Percentiles rank a stretch among this genome's conserved stretches.
Evolutionary conservation across 2,329 filamentous ascomycete species (phyloP).

Genomic region (Monosporascus sp.): DNA sequence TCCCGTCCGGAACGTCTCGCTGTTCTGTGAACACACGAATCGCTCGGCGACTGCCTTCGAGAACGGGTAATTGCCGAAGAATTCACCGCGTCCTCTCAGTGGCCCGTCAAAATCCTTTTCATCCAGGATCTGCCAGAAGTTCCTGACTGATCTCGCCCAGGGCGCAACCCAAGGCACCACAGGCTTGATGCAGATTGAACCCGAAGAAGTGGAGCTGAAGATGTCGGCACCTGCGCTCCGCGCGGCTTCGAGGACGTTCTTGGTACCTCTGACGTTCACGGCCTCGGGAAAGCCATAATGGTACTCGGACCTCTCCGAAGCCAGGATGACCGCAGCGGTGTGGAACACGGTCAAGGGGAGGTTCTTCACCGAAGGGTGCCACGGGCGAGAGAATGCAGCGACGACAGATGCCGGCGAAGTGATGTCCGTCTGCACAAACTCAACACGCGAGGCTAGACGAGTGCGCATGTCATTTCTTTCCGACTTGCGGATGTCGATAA

Average conservation of each 20-base stretch:
- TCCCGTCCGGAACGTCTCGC: slow-evolving; percentile 39
- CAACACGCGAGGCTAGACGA: slow-evolving; percentile 29
- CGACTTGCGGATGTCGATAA: slow-evolving; percentile 45
- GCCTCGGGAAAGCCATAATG: slow-evolving; percentile 39
- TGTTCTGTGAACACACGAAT: slow-evolving; percentile 37
- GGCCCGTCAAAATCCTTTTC: slow-evolving; percentile 38
- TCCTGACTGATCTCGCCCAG: slow-evolving; percentile 34
- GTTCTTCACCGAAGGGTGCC: slow-evolving; percentile 34
- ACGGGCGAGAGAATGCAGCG: slow-evolving; percentile 42
- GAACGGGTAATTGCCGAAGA: slow-evolving; percentile 45
- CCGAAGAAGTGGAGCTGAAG: slow-evolving; percentile 50
- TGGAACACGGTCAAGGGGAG: slow-evolving; percentile 53
- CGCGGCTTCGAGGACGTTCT: slow-evolving; percentile 43
- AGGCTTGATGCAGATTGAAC: slow-evolving; percentile 33
- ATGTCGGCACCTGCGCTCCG: slow-evolving; percentile 40
- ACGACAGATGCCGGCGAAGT: slow-evolving; percentile 37
- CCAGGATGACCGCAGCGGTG: slow-evolving; percentile 49
- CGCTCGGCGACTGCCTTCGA: slow-evolving; percentile 48
- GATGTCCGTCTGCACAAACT: slow-evolving; percentile 45
- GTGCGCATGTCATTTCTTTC: slow-evolving; percentile 36
- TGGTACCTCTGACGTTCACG: slow-evolving; percentile 47
- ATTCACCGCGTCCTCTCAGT: slow-evolving; percentile 34
- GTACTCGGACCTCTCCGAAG: slow-evolving; percentile 40
- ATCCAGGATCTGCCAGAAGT: slow-evolving; percentile 40
- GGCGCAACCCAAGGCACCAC: slow-evolving; percentile 28